These are phyloP conservation scores for Gleditsia sinensis DNA, from an alignment of 306 rosid genomes.

Conservation along the genomic window DNA sequence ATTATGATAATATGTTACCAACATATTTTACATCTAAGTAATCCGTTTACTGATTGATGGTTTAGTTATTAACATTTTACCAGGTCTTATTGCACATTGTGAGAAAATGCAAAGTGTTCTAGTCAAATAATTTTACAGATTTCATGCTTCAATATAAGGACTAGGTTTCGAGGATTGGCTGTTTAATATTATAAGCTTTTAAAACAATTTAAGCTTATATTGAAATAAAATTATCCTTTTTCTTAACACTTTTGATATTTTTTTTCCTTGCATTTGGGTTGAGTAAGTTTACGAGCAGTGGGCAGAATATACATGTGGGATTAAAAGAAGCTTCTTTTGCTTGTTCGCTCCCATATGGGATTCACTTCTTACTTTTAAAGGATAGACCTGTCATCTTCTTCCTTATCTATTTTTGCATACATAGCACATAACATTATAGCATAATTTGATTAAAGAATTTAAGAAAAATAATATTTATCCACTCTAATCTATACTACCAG, in stretches of 20 bases:
- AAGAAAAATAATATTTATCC: no score
- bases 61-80: neutral
- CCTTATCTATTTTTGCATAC: neutral
- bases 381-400: slow-evolving; percentile 3
- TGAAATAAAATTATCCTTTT: neutral
- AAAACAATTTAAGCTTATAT: neutral
- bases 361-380: slow-evolving; percentile 7
- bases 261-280: no score
- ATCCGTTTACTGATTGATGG: neutral
- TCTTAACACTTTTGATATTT: neutral
- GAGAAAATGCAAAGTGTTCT: slow-evolving; percentile 5
- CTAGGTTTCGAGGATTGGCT: neutral
- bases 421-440: neutral
- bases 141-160: slow-evolving; percentile 15
- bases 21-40: no score
- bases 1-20: no score
- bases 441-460: no score
- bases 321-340: neutral
- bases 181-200: slow-evolving; percentile 5
- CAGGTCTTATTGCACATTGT: slow-evolving; percentile 18
- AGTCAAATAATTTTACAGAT: neutral
- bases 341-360: neutral
- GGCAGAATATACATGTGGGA: neutral
- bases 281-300: neutral
- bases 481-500: no score